Percentiles rank a stretch among this genome's conserved stretches.
These are phyloP conservation scores for Colletotrichum nymphaeae DNA, from an alignment of 2,329 filamentous ascomycete genomes.

Conservation along the genomic window DNA sequence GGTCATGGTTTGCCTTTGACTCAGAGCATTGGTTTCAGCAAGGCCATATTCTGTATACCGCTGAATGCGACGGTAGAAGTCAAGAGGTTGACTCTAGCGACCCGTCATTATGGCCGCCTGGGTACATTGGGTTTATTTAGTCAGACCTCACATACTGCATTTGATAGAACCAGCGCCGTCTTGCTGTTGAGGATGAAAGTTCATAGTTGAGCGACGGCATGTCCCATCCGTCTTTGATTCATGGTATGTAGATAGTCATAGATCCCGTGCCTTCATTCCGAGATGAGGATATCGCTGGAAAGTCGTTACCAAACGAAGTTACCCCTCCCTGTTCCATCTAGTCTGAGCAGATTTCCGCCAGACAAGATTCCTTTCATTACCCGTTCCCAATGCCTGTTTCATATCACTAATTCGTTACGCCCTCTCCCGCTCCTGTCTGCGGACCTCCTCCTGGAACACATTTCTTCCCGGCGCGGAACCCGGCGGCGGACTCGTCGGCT, in stretches of 20 bases:
- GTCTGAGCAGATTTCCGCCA: not conserved
- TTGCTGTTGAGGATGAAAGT: too few species aligned
- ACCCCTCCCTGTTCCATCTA: not conserved
- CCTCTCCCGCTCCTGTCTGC: constrained; percentile 45
- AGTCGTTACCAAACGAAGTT: constrained; percentile 24
- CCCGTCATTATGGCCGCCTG: not conserved
- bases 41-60: too few species aligned
- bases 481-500: constrained; percentile 38
- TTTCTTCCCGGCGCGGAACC: constrained; percentile 39
- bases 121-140: not conserved
- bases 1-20: too few species aligned
- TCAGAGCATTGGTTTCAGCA: too few species aligned
- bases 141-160: not conserved
- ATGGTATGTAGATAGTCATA: constrained; percentile 24
- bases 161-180: not conserved
- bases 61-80: not conserved
- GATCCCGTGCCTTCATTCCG: not conserved
- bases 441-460: constrained; percentile 51
- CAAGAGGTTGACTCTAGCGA: not conserved
- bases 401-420: not conserved
- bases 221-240: constrained; percentile 4
- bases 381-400: not conserved
- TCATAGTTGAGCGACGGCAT: not conserved
- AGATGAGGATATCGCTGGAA: constrained; percentile 13
- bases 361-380: constrained; percentile 8